Evolutionary conservation across 768 basidiomycete genomes (phyloP).

Genomic region (Leucosporidium yakuticum): DNA sequence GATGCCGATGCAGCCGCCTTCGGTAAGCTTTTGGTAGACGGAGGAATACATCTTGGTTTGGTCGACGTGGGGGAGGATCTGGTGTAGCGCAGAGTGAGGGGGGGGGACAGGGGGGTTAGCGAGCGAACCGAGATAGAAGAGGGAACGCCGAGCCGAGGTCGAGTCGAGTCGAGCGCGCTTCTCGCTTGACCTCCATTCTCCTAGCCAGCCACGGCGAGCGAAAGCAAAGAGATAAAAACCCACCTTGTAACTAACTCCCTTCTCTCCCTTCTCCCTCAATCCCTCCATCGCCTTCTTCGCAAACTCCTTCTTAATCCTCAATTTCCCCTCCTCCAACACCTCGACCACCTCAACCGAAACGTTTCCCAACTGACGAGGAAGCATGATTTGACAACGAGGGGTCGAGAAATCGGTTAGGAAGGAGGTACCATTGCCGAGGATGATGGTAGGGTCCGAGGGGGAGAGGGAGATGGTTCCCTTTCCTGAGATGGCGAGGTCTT

Average conservation of each 20-base stretch:
- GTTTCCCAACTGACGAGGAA: constrained; percentile 73
- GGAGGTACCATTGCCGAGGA: constrained; percentile 71
- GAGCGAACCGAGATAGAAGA: background rate
- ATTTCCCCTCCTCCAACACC: constrained; percentile 77
- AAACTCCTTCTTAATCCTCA: constrained; percentile 81
- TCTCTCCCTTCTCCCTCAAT: constrained; percentile 57
- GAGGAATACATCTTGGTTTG: constrained; percentile 90
- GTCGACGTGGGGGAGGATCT: constrained; percentile 75
- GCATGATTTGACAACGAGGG: constrained; percentile 69
- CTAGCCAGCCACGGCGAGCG: too few relatives aligned
- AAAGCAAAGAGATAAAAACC: too few relatives aligned
- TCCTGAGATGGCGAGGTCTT: constrained; percentile 72
- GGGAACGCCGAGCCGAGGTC: too few relatives aligned
- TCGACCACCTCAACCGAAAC: constrained; percentile 76
- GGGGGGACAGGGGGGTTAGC: background rate
- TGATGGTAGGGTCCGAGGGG: constrained; percentile 66
- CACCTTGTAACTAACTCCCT: constrained; percentile 39
- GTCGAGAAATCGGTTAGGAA: constrained; percentile 63
- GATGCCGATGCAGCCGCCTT: constrained; percentile 88
- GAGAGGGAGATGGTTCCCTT: constrained; percentile 60
- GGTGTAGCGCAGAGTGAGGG: background rate
- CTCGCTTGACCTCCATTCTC: too few relatives aligned
- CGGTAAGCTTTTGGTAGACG: constrained; percentile 78
- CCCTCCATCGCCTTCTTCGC: constrained; percentile 74
- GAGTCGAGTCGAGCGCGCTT: background rate